Evolutionary conservation across 2,329 filamentous ascomycete genomes (phyloP).

Genomic region (Claviceps capensis): DNA sequence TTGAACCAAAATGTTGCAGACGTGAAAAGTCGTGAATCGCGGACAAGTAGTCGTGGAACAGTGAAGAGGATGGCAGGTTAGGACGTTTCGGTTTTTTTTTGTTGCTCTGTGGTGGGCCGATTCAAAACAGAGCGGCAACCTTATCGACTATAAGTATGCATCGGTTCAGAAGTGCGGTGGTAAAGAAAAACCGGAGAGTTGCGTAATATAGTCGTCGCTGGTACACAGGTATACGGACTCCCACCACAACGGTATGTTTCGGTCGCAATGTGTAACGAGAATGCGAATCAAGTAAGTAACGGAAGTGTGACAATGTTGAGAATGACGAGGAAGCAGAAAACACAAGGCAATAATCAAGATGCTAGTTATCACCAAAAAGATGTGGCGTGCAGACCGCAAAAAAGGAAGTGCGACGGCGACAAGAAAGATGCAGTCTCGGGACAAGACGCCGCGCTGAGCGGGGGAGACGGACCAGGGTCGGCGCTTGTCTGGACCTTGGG

Average conservation of each 20-base stretch:
- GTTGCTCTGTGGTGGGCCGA: neutral
- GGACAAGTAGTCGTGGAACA: neutral
- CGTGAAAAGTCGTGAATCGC: neutral
- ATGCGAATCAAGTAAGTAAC: neutral
- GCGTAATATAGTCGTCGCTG: neutral
- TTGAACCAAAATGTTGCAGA: neutral
- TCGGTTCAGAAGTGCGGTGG: neutral
- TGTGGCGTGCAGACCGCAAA: neutral
- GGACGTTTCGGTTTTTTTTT: neutral
- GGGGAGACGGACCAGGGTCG: conserved; percentile 4
- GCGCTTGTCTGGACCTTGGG: conserved; percentile 4
- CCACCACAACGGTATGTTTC: conserved; percentile 16
- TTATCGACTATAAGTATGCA: neutral
- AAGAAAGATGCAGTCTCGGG: conserved; percentile 1
- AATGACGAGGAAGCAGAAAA: conserved; percentile 8
- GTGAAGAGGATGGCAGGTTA: neutral
- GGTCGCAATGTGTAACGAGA: conserved; percentile 12
- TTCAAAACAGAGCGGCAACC: neutral
- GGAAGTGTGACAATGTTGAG: conserved; percentile 4
- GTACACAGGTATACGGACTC: neutral
- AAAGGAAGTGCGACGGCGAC: conserved; percentile 1
- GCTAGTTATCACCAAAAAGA: conserved; percentile 2
- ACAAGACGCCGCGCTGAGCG: conserved; percentile 1
- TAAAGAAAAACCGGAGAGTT: neutral
- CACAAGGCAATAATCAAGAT: conserved; percentile 1